Base-by-base conservation (phyloP, 2,329 filamentous ascomycete genomes). In the Tolypocladium paradoxum region DNA sequence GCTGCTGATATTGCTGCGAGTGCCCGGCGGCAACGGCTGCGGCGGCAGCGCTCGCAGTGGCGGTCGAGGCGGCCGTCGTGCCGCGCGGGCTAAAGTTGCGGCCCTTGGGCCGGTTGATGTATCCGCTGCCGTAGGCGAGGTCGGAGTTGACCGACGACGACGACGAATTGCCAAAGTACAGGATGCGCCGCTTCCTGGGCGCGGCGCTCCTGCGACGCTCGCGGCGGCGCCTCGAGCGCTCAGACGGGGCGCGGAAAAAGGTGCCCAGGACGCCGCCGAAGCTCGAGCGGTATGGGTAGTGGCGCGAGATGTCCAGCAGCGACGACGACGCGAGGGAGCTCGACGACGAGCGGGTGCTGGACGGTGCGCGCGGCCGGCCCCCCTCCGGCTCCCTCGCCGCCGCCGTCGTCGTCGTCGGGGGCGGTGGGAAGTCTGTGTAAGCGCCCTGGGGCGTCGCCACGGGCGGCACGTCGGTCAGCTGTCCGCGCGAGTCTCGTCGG, bases 131-230 rank as follows among this genome's bases (percentile, higher is more conserved):
- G 63, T 87, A 88, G 11, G 84, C 84, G 55, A 88, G 69, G 62
- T 88, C 85, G 22, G 78, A 81, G 65, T 86, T 82, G 52, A 86
- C 73, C 1, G 83, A 85, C 0, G 83, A 86, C 2, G 81, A 84
- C 1, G 83, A 87, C 2, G 79, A 84, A 60, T 83, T 85, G 52
- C 65, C 74, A 60, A 82, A 77, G 53, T 75, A 77, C 43, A 84
- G 74, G 51, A 85, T 76, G 54, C 81, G 76, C 38, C 74, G 73
- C 57, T 71, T 74, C 58, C 73, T 74, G 53, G 73, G 74, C 58
- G 73, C 70, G 22, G 67, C 68, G 53, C 67, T 68, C 51, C 70
- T 68, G 58, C 69, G 70, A 22, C 43, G 43, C 43, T 47, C 27
- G 40, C 67, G 66, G 5, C 61, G 62, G 27, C 67, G 68, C n/a